Evolutionary conservation across 768 basidiomycete genomes (phyloP).

Genomic region (Roridomyces roridus): DNA sequence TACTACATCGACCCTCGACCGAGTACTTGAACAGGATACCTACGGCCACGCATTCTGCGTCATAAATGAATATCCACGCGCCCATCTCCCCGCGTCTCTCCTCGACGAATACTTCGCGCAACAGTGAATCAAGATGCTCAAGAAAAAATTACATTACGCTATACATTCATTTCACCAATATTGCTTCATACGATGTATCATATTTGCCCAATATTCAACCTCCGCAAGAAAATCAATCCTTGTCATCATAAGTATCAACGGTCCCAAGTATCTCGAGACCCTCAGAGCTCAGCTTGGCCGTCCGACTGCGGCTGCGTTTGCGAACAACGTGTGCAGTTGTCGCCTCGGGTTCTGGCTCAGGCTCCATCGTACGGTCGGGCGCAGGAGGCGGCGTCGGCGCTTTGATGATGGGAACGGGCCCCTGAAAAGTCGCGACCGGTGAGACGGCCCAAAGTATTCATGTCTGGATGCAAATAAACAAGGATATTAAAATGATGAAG

Average conservation of each 20-base stretch:
- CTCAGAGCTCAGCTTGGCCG: constrained; percentile 22
- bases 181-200: not conserved
- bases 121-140: no score
- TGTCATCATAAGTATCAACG: constrained; percentile 22
- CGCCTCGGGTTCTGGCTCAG: constrained; percentile 1
- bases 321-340: constrained; percentile 10
- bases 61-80: no score
- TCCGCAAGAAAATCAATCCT: not conserved
- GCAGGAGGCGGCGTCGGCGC: constrained; percentile 41
- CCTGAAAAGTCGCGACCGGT: constrained; percentile 88
- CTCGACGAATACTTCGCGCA: no score
- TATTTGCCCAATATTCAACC: not conserved
- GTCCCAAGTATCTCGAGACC: constrained; percentile 31
- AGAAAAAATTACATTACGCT: not conserved
- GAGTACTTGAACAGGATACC: no score
- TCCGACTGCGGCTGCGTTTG: constrained; percentile 33
- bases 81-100: no score
- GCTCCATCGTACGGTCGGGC: constrained; percentile 23
- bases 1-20: no score
- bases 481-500: no score
- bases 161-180: not conserved
- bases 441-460: constrained; percentile 75
- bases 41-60: no score
- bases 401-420: constrained; percentile 75
- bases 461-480: constrained; percentile 61